A percentile compares a stretch with the other conserved stretches of the same genome.
These are phyloP conservation scores for Hyparrhenia diplandra DNA, from an alignment of 176 grass and related monocot genomes.

Conservation along the genomic window DNA sequence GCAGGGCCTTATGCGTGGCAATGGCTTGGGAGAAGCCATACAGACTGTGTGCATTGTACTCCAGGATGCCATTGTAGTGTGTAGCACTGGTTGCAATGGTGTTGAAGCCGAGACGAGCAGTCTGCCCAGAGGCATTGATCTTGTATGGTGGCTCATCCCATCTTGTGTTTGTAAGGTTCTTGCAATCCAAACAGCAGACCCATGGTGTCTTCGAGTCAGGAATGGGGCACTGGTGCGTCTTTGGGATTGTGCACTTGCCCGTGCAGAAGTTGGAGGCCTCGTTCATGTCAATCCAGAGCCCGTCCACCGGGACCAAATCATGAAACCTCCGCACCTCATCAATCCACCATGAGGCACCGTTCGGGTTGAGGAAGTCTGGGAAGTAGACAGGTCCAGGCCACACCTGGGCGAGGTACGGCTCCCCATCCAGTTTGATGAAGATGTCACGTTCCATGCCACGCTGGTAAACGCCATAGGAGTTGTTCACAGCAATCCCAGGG, in stretches of 20 bases:
- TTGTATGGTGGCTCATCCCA: conserved; percentile 97
- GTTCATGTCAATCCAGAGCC: conserved; percentile 98
- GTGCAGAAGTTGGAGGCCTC: conserved; percentile 97
- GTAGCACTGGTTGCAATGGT: conserved; percentile 70
- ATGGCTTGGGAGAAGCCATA: conserved; percentile 89
- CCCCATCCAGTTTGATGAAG: conserved; percentile 76
- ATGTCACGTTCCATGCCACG: conserved; percentile 68
- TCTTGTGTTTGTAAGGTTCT: conserved; percentile 81
- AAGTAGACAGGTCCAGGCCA: conserved; percentile 96
- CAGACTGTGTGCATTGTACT: conserved; percentile 83
- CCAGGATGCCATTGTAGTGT: conserved; percentile 69
- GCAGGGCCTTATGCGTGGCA: conserved; percentile 70
- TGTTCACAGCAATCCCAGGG: conserved; percentile 82
- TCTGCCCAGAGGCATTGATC: conserved; percentile 77
- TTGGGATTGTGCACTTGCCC: conserved; percentile 76
- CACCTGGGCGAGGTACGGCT: conserved; percentile 84
- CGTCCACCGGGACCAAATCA: conserved; percentile 70
- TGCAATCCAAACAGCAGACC: conserved; percentile 94
- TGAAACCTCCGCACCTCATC: conserved; percentile 89
- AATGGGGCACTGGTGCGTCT: conserved; percentile 45
- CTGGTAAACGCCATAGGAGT: conserved; percentile 65
- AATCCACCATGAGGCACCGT: conserved; percentile 73
- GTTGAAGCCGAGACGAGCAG: conserved; percentile 70
- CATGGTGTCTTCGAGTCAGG: conserved; percentile 63
- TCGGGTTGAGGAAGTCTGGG: conserved; percentile 81